Conservation (phyloP, 805 yeast genomes). For the Danielia oregonensis region DNA sequence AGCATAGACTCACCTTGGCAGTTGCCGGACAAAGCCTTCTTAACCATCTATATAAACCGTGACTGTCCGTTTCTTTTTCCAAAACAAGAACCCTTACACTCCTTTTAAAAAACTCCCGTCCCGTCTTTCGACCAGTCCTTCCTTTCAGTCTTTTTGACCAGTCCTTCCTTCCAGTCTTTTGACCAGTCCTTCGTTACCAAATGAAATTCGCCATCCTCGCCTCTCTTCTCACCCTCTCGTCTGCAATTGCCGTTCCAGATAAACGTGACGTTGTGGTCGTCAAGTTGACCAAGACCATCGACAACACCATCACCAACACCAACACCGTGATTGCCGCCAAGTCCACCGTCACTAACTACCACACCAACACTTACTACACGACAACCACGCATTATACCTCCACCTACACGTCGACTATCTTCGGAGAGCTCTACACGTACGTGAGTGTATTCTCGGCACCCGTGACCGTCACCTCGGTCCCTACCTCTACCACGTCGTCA, state of each 20-base stretch:
- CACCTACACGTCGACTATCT: constrained; percentile 40
- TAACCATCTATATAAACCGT: no score
- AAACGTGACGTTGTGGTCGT: constrained; percentile 23
- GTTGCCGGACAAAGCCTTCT: no score
- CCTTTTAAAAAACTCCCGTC: no score
- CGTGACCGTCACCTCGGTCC: constrained; percentile 11
- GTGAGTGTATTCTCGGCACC: constrained; percentile 35
- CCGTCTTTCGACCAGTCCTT: background rate
- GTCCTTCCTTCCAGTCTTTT: background rate
- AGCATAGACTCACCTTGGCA: constrained; percentile 8
- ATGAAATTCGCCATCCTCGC: constrained; percentile 11
- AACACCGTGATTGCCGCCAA: constrained; percentile 29
- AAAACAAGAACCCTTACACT: no score
- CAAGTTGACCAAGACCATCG: constrained; percentile 32
- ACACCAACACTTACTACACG: constrained; percentile 28
- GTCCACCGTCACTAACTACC: constrained; percentile 26
- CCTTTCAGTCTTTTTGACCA: background rate
- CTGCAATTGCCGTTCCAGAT: constrained; percentile 6
- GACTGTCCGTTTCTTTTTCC: no score
- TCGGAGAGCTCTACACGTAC: constrained; percentile 34
- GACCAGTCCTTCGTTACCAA: constrained; percentile 4
- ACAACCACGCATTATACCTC: constrained; percentile 42
- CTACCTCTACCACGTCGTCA: constrained; percentile 11
- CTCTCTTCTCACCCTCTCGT: constrained; percentile 8
- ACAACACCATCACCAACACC: constrained; percentile 30